Evolutionary conservation across 2,329 filamentous ascomycete genomes (phyloP).

Genomic region (Lasiodiplodia theobromae): DNA sequence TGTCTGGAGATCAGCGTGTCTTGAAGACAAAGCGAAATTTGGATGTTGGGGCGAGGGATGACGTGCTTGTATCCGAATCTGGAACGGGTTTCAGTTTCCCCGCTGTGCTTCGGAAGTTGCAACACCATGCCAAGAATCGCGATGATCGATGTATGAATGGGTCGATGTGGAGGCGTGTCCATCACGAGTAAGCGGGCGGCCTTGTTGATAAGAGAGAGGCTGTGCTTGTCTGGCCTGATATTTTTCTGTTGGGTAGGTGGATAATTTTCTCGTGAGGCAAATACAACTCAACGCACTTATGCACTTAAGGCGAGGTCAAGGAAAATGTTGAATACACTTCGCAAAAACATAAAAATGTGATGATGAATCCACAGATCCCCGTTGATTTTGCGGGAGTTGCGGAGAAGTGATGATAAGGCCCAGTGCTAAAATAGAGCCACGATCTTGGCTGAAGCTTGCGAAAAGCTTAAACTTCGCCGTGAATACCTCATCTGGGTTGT

Average conservation of each 20-base stretch:
- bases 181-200: background rate
- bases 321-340: background rate
- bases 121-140: constrained; percentile 25
- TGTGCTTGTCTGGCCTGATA: background rate
- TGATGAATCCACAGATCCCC: background rate
- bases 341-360: background rate
- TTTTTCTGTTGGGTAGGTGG: background rate
- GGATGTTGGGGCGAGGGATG: background rate
- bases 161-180: background rate
- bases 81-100: background rate
- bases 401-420: background rate
- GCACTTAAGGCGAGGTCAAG: background rate
- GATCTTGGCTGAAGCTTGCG: background rate
- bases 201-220: background rate
- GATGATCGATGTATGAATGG: constrained; percentile 1
- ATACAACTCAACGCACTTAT: background rate
- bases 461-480: background rate
- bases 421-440: background rate
- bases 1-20: background rate
- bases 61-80: constrained; percentile 26
- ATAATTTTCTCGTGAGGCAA: background rate
- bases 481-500: background rate
- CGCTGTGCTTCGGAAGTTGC: background rate
- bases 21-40: background rate
- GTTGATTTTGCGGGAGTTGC: background rate